Conservation (phyloP, 805 yeast genomes). For the Kodamaea hsintzibuensis region DNA sequence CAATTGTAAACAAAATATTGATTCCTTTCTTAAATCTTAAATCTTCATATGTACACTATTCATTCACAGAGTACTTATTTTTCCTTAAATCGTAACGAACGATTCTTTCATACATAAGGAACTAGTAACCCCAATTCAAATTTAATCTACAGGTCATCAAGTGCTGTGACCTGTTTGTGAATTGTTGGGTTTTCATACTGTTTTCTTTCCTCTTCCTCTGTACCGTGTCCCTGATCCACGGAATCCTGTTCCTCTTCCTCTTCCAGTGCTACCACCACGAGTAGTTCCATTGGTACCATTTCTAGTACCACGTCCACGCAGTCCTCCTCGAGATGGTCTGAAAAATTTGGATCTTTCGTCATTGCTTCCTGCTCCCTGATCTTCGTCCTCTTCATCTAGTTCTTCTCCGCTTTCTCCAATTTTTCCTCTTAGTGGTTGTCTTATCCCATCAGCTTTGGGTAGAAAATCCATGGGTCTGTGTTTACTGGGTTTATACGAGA, state of each 20-base stretch:
- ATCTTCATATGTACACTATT: neutral
- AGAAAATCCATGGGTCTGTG: neutral
- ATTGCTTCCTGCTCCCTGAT: constrained; percentile 1
- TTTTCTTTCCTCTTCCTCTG: constrained; percentile 13
- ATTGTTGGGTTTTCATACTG: neutral
- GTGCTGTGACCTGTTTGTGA: neutral
- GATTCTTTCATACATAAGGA: neutral
- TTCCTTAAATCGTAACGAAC: neutral
- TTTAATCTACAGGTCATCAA: no score
- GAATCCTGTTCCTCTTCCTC: constrained; percentile 15
- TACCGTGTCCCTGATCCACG: constrained; percentile 5
- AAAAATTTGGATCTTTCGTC: neutral
- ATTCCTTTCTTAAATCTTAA: neutral
- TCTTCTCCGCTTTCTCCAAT: constrained; percentile 2
- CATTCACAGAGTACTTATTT: neutral
- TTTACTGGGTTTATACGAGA: neutral
- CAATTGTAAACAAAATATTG: neutral
- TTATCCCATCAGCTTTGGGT: constrained; percentile 1
- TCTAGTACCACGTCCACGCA: neutral
- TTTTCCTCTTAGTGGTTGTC: constrained; percentile 4
- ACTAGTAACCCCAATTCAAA: neutral
- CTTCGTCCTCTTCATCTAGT: constrained; percentile 10
- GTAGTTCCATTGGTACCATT: neutral
- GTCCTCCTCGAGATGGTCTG: neutral
- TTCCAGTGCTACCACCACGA: constrained; percentile 11